phyloP scores from a whole-genome alignment of 768 basidiomycete species.

The Gautieria morchelliformis region DNA sequence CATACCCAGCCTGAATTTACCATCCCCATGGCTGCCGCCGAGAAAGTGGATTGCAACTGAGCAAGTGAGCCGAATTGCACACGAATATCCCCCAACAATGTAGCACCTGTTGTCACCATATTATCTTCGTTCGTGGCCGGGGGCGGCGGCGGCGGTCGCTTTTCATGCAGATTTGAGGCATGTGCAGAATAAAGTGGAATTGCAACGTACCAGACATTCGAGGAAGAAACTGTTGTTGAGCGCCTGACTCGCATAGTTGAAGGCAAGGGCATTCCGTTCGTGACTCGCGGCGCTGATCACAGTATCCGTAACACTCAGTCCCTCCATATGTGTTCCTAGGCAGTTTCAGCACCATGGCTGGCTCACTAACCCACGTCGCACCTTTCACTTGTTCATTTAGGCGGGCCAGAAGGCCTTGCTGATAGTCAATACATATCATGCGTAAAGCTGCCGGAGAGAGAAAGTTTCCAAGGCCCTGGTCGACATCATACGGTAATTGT shows the following conservation, averaged over 20 bases:
- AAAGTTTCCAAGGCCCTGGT: conserved; percentile 71
- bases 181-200: background rate
- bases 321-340: conserved; percentile 47
- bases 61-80: conserved; percentile 52
- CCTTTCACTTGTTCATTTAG: conserved; percentile 69
- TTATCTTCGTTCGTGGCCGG: conserved; percentile 24
- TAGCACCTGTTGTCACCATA: conserved; percentile 18
- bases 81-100: conserved; percentile 28
- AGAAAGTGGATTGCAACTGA: conserved; percentile 65
- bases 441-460: conserved; percentile 64
- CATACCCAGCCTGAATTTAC: conserved; percentile 77
- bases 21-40: conserved; percentile 69
- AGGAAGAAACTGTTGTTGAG: conserved; percentile 96
- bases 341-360: background rate
- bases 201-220: conserved; percentile 60
- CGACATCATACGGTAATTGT: conserved; percentile 53
- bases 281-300: conserved; percentile 56
- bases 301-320: conserved; percentile 56
- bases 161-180: background rate
- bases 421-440: conserved; percentile 72
- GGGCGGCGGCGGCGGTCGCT: conserved; percentile 19
- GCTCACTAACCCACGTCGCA: conserved; percentile 22
- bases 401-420: conserved; percentile 70
- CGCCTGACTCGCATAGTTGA: conserved; percentile 87
- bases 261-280: conserved; percentile 54